These are phyloP conservation scores for Penicillium digitatum DNA, from an alignment of 2,329 filamentous ascomycete genomes.

Conservation along the genomic window DNA sequence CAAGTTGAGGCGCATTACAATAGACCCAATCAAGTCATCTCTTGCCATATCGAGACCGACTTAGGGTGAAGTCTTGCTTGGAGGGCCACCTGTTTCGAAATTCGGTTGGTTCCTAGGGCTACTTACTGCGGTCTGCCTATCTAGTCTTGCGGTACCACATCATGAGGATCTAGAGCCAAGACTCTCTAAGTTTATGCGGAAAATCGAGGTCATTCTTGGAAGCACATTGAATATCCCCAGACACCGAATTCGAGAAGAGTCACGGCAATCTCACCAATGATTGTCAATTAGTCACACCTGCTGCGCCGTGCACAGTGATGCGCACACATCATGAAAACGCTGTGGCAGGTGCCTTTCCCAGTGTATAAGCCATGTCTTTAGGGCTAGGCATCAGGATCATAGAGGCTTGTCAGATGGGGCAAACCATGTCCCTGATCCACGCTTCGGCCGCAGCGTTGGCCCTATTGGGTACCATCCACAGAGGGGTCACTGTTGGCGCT, in stretches of 20 bases:
- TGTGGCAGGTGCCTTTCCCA: constrained; percentile 10
- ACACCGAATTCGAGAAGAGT: neutral
- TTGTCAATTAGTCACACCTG: neutral
- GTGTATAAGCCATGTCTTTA: neutral
- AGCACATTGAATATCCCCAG: neutral
- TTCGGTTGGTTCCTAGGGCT: neutral
- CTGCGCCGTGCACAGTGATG: constrained; percentile 8
- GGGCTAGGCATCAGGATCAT: neutral
- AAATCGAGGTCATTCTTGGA: neutral
- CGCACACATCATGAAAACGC: constrained; percentile 2
- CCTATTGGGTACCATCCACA: constrained; percentile 5
- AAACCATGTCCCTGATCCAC: constrained; percentile 9
- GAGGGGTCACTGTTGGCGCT: constrained; percentile 7
- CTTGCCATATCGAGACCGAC: neutral
- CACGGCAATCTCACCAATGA: neutral
- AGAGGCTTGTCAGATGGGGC: constrained; percentile 9
- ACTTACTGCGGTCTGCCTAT: neutral
- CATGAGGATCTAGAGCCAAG: neutral
- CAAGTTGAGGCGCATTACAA: neutral
- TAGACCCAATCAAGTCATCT: neutral
- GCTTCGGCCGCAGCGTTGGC: constrained; percentile 7
- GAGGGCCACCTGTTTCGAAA: neutral
- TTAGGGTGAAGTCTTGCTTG: neutral
- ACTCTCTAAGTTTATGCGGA: neutral
- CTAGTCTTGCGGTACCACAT: neutral